Evolutionary conservation across 257 asterid species (phyloP).

Genomic region (Ophiorrhiza pumila): DNA sequence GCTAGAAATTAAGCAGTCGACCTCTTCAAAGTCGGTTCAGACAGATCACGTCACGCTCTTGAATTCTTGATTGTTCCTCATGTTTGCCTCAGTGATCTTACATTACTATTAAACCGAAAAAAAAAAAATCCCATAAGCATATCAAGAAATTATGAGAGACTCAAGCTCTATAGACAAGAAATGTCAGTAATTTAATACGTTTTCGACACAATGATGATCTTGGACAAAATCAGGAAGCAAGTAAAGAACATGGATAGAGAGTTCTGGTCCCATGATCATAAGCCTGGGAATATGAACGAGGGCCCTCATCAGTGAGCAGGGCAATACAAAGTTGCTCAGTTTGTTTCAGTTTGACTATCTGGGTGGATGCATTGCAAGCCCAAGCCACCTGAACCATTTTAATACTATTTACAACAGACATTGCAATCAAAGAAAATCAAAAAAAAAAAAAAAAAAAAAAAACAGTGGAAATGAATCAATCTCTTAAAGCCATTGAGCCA

Average conservation of each 20-base stretch:
- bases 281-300: background rate
- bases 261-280: constrained; percentile 9
- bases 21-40: background rate
- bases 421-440: background rate
- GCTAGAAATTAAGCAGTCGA: background rate
- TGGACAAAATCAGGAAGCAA: constrained; percentile 4
- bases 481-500: background rate
- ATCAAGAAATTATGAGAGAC: background rate
- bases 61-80: constrained; percentile 4
- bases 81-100: background rate
- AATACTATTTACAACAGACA: constrained; percentile 13
- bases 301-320: constrained; percentile 4
- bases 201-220: background rate
- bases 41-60: background rate
- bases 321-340: constrained; percentile 5
- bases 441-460: background rate
- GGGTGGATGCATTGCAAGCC: constrained; percentile 21
- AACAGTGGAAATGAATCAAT: constrained; percentile 8
- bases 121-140: background rate
- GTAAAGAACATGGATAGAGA: constrained; percentile 8
- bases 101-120: background rate
- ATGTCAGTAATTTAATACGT: constrained; percentile 1
- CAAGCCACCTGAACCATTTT: constrained; percentile 11
- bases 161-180: constrained; percentile 2
- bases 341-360: constrained; percentile 15